Conservation (phyloP, 2,329 filamentous ascomycete genomes). For the Sclerotinia subarctica region DNA sequence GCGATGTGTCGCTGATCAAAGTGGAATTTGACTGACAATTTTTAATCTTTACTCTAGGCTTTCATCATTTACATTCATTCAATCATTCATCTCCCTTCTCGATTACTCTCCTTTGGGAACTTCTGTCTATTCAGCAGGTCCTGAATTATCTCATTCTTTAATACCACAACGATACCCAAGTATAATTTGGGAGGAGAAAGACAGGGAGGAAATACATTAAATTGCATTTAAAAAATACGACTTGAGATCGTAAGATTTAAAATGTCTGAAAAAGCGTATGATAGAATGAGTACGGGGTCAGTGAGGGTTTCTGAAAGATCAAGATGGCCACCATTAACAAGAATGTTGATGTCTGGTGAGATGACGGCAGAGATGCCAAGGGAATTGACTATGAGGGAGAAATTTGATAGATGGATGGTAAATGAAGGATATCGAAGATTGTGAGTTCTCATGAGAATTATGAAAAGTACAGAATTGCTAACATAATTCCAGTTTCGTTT, state of each 20-base stretch:
- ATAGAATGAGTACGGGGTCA: slow-evolving; percentile 34
- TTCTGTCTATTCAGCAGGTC: slow-evolving; percentile 40
- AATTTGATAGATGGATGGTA: slow-evolving; percentile 83
- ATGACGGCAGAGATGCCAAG: slow-evolving; percentile 72
- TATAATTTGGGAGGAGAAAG: slow-evolving; percentile 26
- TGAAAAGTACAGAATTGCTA: slow-evolving; percentile 29
- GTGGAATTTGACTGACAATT: background rate
- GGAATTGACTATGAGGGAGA: slow-evolving; percentile 65
- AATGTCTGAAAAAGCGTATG: slow-evolving; percentile 32
- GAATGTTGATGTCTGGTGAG: slow-evolving; percentile 79
- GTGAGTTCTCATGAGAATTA: slow-evolving; percentile 48
- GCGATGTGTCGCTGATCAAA: background rate
- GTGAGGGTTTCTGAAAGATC: slow-evolving; percentile 63
- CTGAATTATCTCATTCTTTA: slow-evolving; percentile 37
- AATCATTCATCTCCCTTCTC: slow-evolving; percentile 5
- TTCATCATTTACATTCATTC: slow-evolving; percentile 16
- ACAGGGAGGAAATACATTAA: slow-evolving; percentile 18
- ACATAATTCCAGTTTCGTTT: slow-evolving; percentile 61
- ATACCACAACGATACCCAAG: slow-evolving; percentile 26
- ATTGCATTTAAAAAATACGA: slow-evolving; percentile 27
- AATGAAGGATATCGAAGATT: slow-evolving; percentile 81
- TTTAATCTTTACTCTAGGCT: slow-evolving; percentile 2
- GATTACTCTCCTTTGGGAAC: slow-evolving; percentile 29
- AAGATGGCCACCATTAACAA: slow-evolving; percentile 77
- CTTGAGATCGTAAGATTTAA: slow-evolving; percentile 30